Conservation (phyloP, 2,329 filamentous ascomycete genomes). For the Alternaria panax region DNA sequence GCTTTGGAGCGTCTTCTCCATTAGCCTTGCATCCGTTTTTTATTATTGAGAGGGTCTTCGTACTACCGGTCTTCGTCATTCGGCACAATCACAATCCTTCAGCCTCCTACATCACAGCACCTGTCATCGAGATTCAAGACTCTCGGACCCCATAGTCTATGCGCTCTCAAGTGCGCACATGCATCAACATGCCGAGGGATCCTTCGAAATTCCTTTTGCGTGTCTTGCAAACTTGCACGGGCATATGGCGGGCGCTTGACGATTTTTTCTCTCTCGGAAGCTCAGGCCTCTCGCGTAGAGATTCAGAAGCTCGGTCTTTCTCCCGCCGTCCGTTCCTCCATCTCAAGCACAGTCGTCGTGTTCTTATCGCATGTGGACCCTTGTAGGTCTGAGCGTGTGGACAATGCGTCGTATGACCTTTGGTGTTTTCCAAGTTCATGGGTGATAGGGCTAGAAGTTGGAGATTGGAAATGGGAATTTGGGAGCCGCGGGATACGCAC, state of each 20-base stretch:
- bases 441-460: background rate
- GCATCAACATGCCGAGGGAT: conserved; percentile 1
- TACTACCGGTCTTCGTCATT: background rate
- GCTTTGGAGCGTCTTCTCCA: background rate
- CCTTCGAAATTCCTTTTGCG: background rate
- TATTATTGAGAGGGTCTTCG: background rate
- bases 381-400: background rate
- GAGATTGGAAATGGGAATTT: background rate
- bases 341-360: conserved; percentile 3
- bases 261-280: conserved; percentile 3
- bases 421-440: background rate
- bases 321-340: background rate
- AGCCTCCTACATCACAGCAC: conserved; percentile 2
- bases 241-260: background rate
- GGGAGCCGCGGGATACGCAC: background rate
- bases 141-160: background rate
- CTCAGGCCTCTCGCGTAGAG: conserved; percentile 17
- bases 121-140: background rate
- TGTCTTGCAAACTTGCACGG: conserved; percentile 2
- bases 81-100: background rate
- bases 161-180: background rate
- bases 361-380: conserved; percentile 12
- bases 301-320: conserved; percentile 4
- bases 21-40: too few relatives aligned
- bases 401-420: background rate